Conservation (phyloP, 192 early-diverging fungal species). For the Backusella parvicylindrica region DNA sequence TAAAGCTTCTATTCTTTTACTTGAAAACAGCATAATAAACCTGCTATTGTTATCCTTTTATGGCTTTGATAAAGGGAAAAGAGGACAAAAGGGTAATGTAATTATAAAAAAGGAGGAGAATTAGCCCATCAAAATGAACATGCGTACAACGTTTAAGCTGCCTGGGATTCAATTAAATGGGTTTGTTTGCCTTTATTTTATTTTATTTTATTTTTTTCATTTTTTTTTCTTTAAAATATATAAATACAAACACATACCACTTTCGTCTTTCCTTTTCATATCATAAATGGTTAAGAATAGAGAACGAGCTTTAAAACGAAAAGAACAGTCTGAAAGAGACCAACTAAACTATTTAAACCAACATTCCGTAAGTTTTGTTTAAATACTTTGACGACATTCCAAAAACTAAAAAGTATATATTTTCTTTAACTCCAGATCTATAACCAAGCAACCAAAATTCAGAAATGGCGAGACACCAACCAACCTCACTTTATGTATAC, state of each 20-base stretch:
- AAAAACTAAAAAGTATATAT: too few relatives aligned
- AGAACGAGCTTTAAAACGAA: slow-evolving; percentile 19
- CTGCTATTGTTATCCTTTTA: background rate
- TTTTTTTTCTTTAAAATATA: background rate
- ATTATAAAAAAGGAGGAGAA: background rate
- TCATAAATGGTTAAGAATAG: slow-evolving; percentile 15
- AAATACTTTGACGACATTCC: background rate
- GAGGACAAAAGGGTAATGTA: background rate
- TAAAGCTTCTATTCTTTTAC: background rate
- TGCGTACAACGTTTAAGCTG: background rate
- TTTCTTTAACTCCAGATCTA: slow-evolving; percentile 18
- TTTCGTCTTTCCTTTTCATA: background rate
- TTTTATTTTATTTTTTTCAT: background rate
- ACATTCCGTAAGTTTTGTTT: slow-evolving; percentile 25
- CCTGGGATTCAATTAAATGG: background rate
- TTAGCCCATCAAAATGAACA: background rate
- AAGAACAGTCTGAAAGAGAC: slow-evolving; percentile 35
- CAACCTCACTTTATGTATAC: slow-evolving; percentile 30
- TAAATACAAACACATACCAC: background rate
- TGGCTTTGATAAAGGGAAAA: background rate
- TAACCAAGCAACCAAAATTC: slow-evolving; percentile 37
- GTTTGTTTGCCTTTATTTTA: too few relatives aligned
- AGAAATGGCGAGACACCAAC: slow-evolving; percentile 29
- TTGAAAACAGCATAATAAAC: background rate
- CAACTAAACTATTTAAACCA: slow-evolving; percentile 22